phyloP scores from a whole-genome alignment of 78 protist genomes.

The Dictyostelium firmibasis region DNA sequence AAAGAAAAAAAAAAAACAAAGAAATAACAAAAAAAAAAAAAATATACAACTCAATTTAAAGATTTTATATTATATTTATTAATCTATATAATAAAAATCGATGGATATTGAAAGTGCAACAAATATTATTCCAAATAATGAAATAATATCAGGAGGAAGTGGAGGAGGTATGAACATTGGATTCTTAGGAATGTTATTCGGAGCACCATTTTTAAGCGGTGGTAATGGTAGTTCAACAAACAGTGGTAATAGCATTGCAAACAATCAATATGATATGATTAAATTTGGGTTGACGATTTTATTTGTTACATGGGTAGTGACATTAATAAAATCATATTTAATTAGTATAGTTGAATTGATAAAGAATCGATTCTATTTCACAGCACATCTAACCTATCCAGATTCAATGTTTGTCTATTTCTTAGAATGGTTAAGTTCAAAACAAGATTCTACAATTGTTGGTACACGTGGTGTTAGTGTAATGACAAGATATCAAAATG shows the following conservation, averaged over 20 bases:
- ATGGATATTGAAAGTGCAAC: not conserved
- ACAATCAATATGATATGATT: slow-evolving; percentile 6
- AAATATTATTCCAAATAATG: not conserved
- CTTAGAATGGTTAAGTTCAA: slow-evolving; percentile 50
- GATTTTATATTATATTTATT: no score
- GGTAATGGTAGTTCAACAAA: not conserved
- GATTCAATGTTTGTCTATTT: slow-evolving; percentile 43
- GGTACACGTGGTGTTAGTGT: slow-evolving; percentile 40
- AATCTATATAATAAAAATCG: not conserved
- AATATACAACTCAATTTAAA: no score
- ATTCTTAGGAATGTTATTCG: not conserved
- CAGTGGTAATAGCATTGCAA: not conserved
- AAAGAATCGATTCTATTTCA: slow-evolving; percentile 48
- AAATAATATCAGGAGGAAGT: not conserved
- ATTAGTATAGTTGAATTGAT: not conserved
- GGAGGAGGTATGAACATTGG: not conserved
- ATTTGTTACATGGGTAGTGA: slow-evolving; percentile 12
- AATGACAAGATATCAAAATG: slow-evolving; percentile 11
- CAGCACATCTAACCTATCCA: slow-evolving; percentile 38
- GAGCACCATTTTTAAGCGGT: not conserved
- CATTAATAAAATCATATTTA: not conserved
- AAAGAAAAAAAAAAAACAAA: not conserved
- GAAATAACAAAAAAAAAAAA: not conserved
- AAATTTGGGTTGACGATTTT: not conserved
- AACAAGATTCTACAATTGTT: not conserved